A percentile compares a stretch with the other conserved stretches of the same genome.
Conservation (phyloP, 2,329 filamentous ascomycete species). For the Verticillium zaregamsianum region DNA sequence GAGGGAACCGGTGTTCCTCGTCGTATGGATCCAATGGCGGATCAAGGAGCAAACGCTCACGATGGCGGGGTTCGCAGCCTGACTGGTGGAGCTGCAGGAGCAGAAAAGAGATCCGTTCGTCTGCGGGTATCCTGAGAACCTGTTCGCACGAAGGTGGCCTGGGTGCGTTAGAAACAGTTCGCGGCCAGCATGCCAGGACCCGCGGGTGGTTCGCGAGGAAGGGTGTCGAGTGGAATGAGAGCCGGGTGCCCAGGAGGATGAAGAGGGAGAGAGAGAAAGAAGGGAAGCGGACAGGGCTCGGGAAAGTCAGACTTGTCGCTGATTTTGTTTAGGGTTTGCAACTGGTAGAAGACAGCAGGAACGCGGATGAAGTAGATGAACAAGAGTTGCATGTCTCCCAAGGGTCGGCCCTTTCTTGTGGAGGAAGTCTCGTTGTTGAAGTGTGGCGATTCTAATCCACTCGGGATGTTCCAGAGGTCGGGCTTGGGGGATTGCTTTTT, state of each 20-base stretch:
- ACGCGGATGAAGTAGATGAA: conserved; percentile 10
- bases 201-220: conserved; percentile 3
- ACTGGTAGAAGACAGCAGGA: conserved; percentile 4
- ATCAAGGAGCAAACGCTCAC: conserved; percentile 8
- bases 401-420: conserved; percentile 10
- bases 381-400: conserved; percentile 14
- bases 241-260: conserved; percentile 1
- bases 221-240: neutral
- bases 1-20: conserved; percentile 3
- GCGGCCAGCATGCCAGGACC: conserved; percentile 4
- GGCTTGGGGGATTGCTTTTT: conserved; percentile 12
- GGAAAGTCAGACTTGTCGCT: conserved; percentile 16
- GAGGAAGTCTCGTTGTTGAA: conserved; percentile 1
- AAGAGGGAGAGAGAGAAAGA: conserved; percentile 8
- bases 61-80: conserved; percentile 6
- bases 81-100: conserved; percentile 6
- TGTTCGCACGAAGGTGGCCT: conserved; percentile 10
- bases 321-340: conserved; percentile 15
- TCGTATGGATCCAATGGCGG: conserved; percentile 8
- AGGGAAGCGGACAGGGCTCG: conserved; percentile 9
- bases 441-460: neutral
- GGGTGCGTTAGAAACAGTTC: conserved; percentile 11
- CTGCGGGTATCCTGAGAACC: conserved; percentile 6
- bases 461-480: conserved; percentile 3
- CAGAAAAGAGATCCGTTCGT: conserved; percentile 4